A percentile compares a stretch with the other conserved stretches of the same genome.
phyloP scores from a whole-genome alignment of 495 filamentous ascomycete genomes.

The Penicillium verhagenii region DNA sequence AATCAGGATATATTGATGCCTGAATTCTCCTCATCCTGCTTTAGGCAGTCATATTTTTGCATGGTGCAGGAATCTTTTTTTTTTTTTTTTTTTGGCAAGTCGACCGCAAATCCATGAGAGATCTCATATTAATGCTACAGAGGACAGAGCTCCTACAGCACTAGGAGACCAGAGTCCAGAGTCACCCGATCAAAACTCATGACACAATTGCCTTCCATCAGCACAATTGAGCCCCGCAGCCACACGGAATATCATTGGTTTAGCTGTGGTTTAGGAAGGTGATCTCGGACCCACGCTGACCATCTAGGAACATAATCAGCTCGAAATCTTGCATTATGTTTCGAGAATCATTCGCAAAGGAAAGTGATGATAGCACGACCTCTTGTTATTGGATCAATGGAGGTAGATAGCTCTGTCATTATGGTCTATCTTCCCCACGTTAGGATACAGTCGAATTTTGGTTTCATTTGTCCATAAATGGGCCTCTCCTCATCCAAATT shows the following conservation, averaged over 20 bases:
- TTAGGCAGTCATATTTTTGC: too few species aligned
- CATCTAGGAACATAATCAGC: not conserved
- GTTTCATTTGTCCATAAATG: not conserved
- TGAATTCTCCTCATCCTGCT: too few species aligned
- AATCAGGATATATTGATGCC: too few species aligned
- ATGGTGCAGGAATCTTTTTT: too few species aligned
- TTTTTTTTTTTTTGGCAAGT: too few species aligned
- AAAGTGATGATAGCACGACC: not conserved
- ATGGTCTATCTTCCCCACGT: not conserved
- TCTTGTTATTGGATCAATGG: not conserved
- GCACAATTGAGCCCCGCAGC: not conserved
- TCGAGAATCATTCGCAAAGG: not conserved
- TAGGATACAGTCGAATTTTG: not conserved
- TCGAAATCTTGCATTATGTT: not conserved
- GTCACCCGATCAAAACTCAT: not conserved
- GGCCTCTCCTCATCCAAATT: not conserved
- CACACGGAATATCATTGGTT: not conserved
- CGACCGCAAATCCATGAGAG: too few species aligned
- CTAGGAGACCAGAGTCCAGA: too few species aligned
- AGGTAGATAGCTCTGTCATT: too few species aligned
- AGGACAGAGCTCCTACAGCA: too few species aligned
- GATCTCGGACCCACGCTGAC: constrained; percentile 1
- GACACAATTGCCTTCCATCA: not conserved
- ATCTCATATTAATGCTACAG: too few species aligned
- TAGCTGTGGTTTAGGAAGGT: not conserved